Evolutionary conservation across 2,329 filamentous ascomycete species (phyloP).

Genomic region (Catunica adiposa): DNA sequence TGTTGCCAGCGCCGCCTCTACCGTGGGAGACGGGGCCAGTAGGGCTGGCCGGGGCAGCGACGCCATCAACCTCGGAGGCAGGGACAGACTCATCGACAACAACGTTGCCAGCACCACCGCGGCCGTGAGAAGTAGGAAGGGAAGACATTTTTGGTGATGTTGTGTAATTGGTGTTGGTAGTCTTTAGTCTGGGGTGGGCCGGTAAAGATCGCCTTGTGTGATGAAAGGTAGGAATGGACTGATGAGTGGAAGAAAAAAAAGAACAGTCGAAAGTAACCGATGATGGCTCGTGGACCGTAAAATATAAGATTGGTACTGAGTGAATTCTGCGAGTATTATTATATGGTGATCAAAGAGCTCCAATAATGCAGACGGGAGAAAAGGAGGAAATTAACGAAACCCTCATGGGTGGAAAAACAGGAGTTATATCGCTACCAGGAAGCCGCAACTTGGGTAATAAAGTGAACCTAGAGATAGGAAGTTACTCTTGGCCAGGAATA

Average conservation of each 20-base stretch:
- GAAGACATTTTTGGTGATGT: constrained; percentile 28
- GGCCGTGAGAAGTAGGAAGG: constrained; percentile 41
- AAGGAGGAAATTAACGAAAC: background rate
- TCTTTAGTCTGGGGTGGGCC: too few relatives aligned
- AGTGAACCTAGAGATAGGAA: background rate
- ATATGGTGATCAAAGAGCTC: background rate
- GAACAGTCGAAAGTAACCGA: background rate
- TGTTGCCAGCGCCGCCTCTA: constrained; percentile 45
- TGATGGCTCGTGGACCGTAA: background rate
- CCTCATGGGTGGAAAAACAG: background rate
- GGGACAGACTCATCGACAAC: constrained; percentile 26
- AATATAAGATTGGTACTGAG: background rate
- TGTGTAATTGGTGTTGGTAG: constrained; percentile 22
- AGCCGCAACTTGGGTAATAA: background rate
- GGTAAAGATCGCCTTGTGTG: too few relatives aligned
- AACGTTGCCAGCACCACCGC: constrained; percentile 47
- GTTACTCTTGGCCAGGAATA: background rate
- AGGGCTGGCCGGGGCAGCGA: constrained; percentile 26
- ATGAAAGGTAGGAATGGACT: too few relatives aligned
- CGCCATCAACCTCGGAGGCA: constrained; percentile 37
- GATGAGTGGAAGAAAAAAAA: background rate
- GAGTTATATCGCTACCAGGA: background rate
- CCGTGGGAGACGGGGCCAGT: constrained; percentile 39
- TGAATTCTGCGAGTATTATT: background rate
- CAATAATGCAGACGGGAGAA: background rate